Evolutionary conservation across 2,329 filamentous ascomycete species (phyloP), one percentile per base, ranked within the genome.

Genomic region (Chaetomiaceae sp.): DNA sequence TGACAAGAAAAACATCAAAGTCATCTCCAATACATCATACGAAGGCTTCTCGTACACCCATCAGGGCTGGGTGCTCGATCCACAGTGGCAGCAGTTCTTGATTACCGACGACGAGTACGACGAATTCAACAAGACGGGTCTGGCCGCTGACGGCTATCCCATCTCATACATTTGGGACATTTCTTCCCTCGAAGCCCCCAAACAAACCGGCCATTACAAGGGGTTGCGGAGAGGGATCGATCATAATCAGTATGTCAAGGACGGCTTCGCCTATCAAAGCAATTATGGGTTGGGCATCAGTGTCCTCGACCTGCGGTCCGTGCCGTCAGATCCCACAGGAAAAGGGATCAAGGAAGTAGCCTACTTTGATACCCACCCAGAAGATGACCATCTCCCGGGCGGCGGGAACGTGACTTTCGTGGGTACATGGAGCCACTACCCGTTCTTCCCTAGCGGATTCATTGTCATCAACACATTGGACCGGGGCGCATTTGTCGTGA

Each of bases 31-130:
- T 53, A 80, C 77, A 2, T 74, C 73, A 0, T 82, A 82, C 64
- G 71, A 75, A n/a, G 79, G 79, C 36, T 76, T 75, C n/a, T 64
- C 72, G 14, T 81, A 80, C 68, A 80, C 77, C 2, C 79, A 82
- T 63, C 79, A 82, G 61, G 79, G 79, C 48, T 76, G 73, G 68
- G 69, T 81, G 8, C 70, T 77, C 47, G 71, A 78, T 60, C 62
- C 67, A 10, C 63, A 70, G 45, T 73, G 66, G 66, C 67, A 72
- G 37, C 74, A 74, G 58, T 66, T 66, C 40, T 69, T 80, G 16
- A 66, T 80, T 46, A 60, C 75, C 13, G 76, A 80, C 59, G 77
- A 80, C 58, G 77, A 80, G 62, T 69, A 75, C 21, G 77, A 81
- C 60, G 78, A 81, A 65, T 62, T 67, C 30, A 64, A 73, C n/a